These are phyloP conservation scores for Mucor lusitanicus DNA, from an alignment of 371 early-diverging fungal genomes.

Conservation along the genomic window DNA sequence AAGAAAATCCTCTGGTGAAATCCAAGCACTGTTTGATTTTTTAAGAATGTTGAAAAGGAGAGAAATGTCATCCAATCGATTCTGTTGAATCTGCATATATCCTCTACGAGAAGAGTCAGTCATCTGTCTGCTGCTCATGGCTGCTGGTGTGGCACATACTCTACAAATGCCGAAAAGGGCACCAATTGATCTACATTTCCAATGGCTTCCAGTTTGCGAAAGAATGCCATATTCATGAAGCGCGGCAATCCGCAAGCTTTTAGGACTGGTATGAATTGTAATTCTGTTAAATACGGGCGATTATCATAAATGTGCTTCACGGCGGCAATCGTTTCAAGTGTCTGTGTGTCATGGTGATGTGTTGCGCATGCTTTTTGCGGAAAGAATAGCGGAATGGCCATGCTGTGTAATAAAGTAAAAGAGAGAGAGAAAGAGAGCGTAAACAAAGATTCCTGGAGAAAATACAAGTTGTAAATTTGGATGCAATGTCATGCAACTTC, in stretches of 20 bases:
- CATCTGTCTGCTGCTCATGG: background rate
- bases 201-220: slow-evolving; percentile 47
- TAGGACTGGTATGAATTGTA: slow-evolving; percentile 55
- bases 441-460: slow-evolving; percentile 29
- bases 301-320: slow-evolving; percentile 15
- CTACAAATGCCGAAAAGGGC: slow-evolving; percentile 15
- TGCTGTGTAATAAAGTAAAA: background rate
- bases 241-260: slow-evolving; percentile 59
- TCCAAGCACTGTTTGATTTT: slow-evolving; percentile 21
- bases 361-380: background rate
- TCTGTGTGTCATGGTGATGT: background rate
- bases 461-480: background rate
- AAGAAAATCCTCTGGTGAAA: slow-evolving; percentile 52
- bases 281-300: slow-evolving; percentile 34
- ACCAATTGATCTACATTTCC: slow-evolving; percentile 4
- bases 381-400: slow-evolving; percentile 12
- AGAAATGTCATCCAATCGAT: slow-evolving; percentile 45
- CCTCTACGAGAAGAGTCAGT: slow-evolving; percentile 23
- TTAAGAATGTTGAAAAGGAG: slow-evolving; percentile 44
- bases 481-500: slow-evolving; percentile 15
- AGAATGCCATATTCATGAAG: slow-evolving; percentile 64
- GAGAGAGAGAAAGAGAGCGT: slow-evolving; percentile 19
- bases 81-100: slow-evolving; percentile 33
- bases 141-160: slow-evolving; percentile 7
- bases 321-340: slow-evolving; percentile 5